Conservation (phyloP, 345 rosid genomes). For the Syzygium aqueum region DNA sequence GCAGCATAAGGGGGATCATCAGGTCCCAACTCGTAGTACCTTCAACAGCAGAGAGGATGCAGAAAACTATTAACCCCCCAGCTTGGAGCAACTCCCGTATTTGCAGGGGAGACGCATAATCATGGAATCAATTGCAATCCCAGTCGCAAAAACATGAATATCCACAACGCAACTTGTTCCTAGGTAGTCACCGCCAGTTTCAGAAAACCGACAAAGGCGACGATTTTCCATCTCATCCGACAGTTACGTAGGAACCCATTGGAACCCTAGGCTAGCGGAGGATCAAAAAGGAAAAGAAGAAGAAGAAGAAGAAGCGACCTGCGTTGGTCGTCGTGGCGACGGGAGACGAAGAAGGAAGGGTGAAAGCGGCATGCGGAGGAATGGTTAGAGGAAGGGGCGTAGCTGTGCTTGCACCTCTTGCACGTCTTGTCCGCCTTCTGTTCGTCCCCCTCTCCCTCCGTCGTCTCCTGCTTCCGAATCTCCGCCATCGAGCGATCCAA, state of each 20-base stretch:
- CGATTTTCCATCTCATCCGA: background rate
- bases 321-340: slow-evolving; percentile 95
- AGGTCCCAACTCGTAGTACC: slow-evolving; percentile 79
- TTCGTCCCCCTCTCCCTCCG: slow-evolving; percentile 7
- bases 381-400: slow-evolving; percentile 42
- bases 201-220: background rate
- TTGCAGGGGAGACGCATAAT: background rate
- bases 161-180: background rate
- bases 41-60: slow-evolving; percentile 13
- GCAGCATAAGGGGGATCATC: slow-evolving; percentile 92
- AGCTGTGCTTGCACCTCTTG: slow-evolving; percentile 55
- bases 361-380: slow-evolving; percentile 77
- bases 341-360: slow-evolving; percentile 83
- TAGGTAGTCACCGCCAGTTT: background rate
- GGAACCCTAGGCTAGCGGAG: background rate
- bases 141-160: background rate
- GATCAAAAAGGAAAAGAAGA: background rate
- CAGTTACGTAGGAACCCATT: background rate
- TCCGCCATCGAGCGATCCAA: slow-evolving; percentile 6
- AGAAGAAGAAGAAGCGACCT: slow-evolving; percentile 25
- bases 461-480: background rate
- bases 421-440: slow-evolving; percentile 39
- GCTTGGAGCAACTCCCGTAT: background rate
- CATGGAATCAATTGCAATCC: background rate
- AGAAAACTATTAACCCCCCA: background rate